Percentiles rank a stretch among this genome's conserved stretches.
These are phyloP conservation scores for Penicillium riverlandense DNA, from an alignment of 495 filamentous ascomycete genomes.

Conservation along the genomic window DNA sequence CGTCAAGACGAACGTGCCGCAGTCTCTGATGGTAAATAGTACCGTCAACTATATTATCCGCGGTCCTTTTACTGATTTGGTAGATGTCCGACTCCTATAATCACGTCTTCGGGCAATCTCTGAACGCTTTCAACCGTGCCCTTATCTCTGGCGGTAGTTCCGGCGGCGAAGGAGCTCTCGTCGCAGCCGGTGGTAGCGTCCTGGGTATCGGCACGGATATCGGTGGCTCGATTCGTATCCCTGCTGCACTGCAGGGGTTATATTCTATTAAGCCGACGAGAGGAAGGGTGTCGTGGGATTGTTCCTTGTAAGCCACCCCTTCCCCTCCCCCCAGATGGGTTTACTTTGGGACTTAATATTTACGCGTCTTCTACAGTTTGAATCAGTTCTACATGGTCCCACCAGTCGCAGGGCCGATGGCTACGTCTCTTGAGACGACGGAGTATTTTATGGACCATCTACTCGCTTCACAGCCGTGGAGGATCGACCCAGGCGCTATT, in stretches of 20 bases:
- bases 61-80: too few relatives aligned
- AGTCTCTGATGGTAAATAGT: conserved; percentile 34
- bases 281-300: too few relatives aligned
- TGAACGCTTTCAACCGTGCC: conserved; percentile 49
- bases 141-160: conserved; percentile 57
- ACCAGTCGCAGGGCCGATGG: conserved; percentile 25
- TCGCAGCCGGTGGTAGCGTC: conserved; percentile 49
- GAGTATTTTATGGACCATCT: conserved; percentile 27
- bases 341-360: not conserved
- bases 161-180: conserved; percentile 60
- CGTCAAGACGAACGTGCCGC: conserved; percentile 57
- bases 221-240: conserved; percentile 58
- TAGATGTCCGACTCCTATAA: conserved; percentile 42
- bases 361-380: conserved; percentile 5
- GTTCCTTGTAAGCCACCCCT: too few relatives aligned
- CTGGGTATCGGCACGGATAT: conserved; percentile 67
- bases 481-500: conserved; percentile 26
- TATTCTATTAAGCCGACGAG: conserved; percentile 56
- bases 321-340: not conserved
- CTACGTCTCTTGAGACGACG: conserved; percentile 14
- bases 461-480: conserved; percentile 18
- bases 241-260: conserved; percentile 56
- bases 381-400: conserved; percentile 22
- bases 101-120: conserved; percentile 20
- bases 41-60: too few relatives aligned